Base-by-base conservation (phyloP, 2,329 filamentous ascomycete species). In the Aureobasidium melanogenum region DNA sequence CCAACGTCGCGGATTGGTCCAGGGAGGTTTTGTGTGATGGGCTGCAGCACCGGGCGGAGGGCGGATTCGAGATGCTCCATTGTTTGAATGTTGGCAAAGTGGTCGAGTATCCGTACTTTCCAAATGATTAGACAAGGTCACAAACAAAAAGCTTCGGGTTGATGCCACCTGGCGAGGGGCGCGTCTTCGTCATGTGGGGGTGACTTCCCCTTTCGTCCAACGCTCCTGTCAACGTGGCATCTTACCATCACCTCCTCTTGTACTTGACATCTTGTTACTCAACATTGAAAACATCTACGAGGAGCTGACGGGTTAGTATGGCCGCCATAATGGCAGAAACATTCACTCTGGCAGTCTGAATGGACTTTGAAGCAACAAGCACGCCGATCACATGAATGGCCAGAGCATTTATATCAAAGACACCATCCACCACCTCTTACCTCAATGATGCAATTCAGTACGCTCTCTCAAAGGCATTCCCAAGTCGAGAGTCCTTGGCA, bases 1-100 rank as follows among this genome's bases (percentile, higher is more conserved):
- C 88, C 88, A 54, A 89, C 79, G 75, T 92, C 83, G 75, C 83
- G 84, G 71, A 96, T 81, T 15, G 89, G 89, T 36, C 79, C 77
- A 22, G 91, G 92, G 41, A 80, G 76, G 64, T 77, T 76, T 64
- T 76, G 74, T 5, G 76, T 79, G 50, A 79, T 70, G 62, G 76
- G 76, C 50, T 75, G 74, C 61, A 79, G 70, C 56, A 75, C 61
- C 28, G 72, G 68, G 64, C 76, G 76, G 61, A 80, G 70, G 41
- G 73, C 68, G 24, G 70, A 70, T 67, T 78, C 77, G 66, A 79
- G 68, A 48, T 74, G 65, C 39, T 79, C 77, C 77, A 80, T 79
- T 60, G 30, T 73, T 65, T 12, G 1, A 7, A 5, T 50, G 14
- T 47, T 5, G 10, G 5, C 15, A 8, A 14, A 6, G 47, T 36